Conservation (phyloP, 225 moss, liverwort and hornwort species). For the Physcomitrellopsis africana region DNA sequence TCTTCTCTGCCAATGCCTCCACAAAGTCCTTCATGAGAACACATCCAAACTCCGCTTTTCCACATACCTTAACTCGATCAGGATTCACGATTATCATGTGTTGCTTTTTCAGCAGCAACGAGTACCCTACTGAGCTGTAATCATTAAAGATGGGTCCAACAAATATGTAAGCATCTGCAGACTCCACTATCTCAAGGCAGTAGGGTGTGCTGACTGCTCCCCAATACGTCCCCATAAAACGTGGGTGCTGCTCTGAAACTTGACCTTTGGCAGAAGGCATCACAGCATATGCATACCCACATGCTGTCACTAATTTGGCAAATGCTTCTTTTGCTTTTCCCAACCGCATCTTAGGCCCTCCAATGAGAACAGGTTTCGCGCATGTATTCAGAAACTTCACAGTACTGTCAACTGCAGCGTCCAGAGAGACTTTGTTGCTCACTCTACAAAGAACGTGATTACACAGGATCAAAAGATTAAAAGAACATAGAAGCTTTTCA, state of each 20-base stretch:
- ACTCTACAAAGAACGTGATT: constrained; percentile 30
- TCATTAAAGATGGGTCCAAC: constrained; percentile 66
- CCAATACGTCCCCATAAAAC: constrained; percentile 65
- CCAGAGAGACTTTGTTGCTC: constrained; percentile 54
- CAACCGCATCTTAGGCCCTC: constrained; percentile 57
- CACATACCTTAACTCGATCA: constrained; percentile 59
- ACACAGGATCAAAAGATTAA: constrained; percentile 21
- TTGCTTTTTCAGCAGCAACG: constrained; percentile 58
- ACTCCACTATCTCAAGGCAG: constrained; percentile 69
- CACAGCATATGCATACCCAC: constrained; percentile 60
- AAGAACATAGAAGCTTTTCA: too few species aligned
- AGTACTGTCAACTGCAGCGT: constrained; percentile 46
- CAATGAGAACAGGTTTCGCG: constrained; percentile 59
- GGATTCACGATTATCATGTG: constrained; percentile 63
- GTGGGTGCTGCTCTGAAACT: constrained; percentile 48
- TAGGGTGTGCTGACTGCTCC: constrained; percentile 67
- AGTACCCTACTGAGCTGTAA: constrained; percentile 67
- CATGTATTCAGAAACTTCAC: constrained; percentile 51
- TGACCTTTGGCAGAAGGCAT: constrained; percentile 71
- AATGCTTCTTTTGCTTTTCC: constrained; percentile 57
- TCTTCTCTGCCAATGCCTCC: constrained; percentile 45
- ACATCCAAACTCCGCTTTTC: constrained; percentile 61
- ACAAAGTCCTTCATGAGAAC: constrained; percentile 63
- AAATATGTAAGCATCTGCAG: constrained; percentile 66
- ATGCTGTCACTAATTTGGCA: constrained; percentile 45